A percentile compares a stretch with the other conserved stretches of the same genome.
These are phyloP conservation scores for Hygrocybe coccinea DNA, from an alignment of 768 basidiomycete species.

Conservation along the genomic window DNA sequence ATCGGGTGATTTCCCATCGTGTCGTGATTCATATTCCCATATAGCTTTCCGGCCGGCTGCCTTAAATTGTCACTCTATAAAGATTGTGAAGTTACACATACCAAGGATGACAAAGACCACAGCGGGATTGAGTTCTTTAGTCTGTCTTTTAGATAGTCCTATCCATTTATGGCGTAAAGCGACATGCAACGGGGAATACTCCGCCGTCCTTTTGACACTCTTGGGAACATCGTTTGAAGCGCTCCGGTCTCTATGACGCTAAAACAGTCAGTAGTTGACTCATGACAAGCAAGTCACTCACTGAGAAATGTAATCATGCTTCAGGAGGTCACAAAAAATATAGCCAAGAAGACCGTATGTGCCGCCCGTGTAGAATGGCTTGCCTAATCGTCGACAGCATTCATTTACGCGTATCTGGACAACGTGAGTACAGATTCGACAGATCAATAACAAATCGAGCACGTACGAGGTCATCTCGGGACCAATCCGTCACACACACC, in stretches of 20 bases:
- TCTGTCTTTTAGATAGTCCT: conserved; percentile 64
- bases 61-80: conserved; percentile 5
- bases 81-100: conserved; percentile 25
- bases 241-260: conserved; percentile 52
- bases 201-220: conserved; percentile 52
- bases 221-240: conserved; percentile 55
- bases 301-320: conserved; percentile 83
- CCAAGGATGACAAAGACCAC: conserved; percentile 70
- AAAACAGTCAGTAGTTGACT: conserved; percentile 3
- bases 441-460: conserved; percentile 4
- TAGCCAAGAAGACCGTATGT: conserved; percentile 89
- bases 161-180: conserved; percentile 70
- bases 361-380: conserved; percentile 88
- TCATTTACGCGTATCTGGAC: conserved; percentile 71
- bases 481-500: conserved; percentile 82
- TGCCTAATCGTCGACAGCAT: conserved; percentile 66
- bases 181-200: conserved; percentile 58
- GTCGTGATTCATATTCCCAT: conserved; percentile 73
- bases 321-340: conserved; percentile 88
- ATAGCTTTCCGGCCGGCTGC: conserved; percentile 45
- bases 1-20: conserved; percentile 54
- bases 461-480: conserved; percentile 66
- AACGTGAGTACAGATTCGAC: not conserved
- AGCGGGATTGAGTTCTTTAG: conserved; percentile 78
- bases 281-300: conserved; percentile 38